Percentiles rank a stretch among this genome's conserved stretches.
Conservation (phyloP, 164 flowering plant species). For the Magnolia kwangsiensis region DNA sequence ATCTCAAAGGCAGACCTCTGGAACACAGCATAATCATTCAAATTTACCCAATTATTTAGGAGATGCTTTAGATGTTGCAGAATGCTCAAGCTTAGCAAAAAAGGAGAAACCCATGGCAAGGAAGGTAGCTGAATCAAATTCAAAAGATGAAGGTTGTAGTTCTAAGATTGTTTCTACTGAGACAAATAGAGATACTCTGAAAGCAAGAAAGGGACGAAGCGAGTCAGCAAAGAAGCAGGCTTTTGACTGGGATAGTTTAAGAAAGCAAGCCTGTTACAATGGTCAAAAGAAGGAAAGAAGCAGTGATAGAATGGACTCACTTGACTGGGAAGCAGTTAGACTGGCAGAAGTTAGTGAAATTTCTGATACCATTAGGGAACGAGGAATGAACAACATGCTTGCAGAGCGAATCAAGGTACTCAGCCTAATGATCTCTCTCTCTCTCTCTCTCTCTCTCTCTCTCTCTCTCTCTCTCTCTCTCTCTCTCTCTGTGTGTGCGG, state of each 20-base stretch:
- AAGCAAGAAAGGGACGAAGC: slow-evolving; percentile 29
- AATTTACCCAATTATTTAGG: slow-evolving; percentile 11
- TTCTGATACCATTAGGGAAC: slow-evolving; percentile 49
- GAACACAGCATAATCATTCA: slow-evolving; percentile 15
- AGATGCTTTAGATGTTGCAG: slow-evolving; percentile 12
- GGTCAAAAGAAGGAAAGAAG: slow-evolving; percentile 37
- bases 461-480: slow-evolving; percentile 4
- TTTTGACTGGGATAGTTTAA: slow-evolving; percentile 71
- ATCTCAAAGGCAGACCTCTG: slow-evolving; percentile 13
- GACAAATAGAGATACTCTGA: slow-evolving; percentile 17
- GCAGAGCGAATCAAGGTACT: slow-evolving; percentile 71
- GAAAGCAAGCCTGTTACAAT: slow-evolving; percentile 40
- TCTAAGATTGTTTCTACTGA: slow-evolving; percentile 13
- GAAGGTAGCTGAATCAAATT: slow-evolving; percentile 3
- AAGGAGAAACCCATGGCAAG: slow-evolving; percentile 5
- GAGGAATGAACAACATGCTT: slow-evolving; percentile 67
- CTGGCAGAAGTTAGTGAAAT: slow-evolving; percentile 47
- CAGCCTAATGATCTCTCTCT: background rate
- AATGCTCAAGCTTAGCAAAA: slow-evolving; percentile 7
- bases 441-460: slow-evolving; percentile 2
- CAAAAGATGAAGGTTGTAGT: slow-evolving; percentile 17
- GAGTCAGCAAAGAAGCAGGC: slow-evolving; percentile 32
- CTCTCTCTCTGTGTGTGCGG: background rate
- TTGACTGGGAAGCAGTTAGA: slow-evolving; percentile 76
- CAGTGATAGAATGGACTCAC: slow-evolving; percentile 46